A percentile compares a stretch with the other conserved stretches of the same genome.
Conservation (phyloP, 305 asterid species). For the Petunia hybrid region DNA sequence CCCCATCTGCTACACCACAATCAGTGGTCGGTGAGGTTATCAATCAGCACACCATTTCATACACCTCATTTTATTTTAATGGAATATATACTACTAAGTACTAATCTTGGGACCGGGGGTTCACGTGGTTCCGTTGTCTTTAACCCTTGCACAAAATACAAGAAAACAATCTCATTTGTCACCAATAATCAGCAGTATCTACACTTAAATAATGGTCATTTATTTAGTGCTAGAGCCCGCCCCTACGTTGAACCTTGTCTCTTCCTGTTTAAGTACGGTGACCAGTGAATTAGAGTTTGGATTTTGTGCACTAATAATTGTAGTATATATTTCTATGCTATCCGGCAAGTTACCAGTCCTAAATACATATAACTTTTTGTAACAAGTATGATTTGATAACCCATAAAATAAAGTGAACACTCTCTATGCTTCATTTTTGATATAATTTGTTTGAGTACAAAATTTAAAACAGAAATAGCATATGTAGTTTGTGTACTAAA, state of each 20-base stretch:
- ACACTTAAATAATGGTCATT: neutral
- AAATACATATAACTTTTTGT: too few species aligned
- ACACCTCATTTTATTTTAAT: neutral
- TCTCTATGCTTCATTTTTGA: too few species aligned
- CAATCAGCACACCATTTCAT: neutral
- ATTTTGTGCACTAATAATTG: neutral
- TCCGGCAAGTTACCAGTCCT: too few species aligned
- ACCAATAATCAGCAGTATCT: constrained; percentile 15
- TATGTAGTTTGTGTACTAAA: too few species aligned
- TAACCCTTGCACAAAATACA: constrained; percentile 4
- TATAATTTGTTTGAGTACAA: too few species aligned
- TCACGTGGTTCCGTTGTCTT: constrained; percentile 7
- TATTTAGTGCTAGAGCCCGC: neutral
- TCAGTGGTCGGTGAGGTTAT: neutral
- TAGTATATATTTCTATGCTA: too few species aligned
- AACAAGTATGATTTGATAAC: too few species aligned
- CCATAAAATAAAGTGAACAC: too few species aligned
- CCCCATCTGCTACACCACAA: too few species aligned
- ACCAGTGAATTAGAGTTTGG: neutral
- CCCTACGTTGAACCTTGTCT: constrained; percentile 8
- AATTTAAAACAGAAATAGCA: too few species aligned
- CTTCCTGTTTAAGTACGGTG: neutral
- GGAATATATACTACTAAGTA: neutral
- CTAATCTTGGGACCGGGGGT: neutral
- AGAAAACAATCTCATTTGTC: neutral